Evolutionary conservation across 352 stramenopile species (phyloP).

Genomic region (Phytophthora cajani): DNA sequence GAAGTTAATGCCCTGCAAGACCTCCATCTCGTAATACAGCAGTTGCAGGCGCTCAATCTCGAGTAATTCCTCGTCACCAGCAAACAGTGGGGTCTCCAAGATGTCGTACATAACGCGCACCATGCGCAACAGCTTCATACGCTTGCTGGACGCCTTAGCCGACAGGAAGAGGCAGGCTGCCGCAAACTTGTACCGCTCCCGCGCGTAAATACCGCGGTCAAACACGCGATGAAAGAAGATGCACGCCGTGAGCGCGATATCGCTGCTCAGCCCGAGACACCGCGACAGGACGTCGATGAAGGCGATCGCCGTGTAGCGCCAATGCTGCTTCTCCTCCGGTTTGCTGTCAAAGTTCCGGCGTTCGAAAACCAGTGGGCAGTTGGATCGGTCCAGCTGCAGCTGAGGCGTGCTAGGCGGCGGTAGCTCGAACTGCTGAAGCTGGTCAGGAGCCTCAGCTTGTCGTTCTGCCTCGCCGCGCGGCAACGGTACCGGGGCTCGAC

Average conservation of each 20-base stretch:
- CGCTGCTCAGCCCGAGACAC: constrained; percentile 67
- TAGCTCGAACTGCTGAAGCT: constrained; percentile 79
- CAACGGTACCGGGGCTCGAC: constrained; percentile 54
- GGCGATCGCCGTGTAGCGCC: constrained; percentile 78
- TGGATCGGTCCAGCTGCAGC: constrained; percentile 75
- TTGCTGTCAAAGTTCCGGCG: constrained; percentile 59
- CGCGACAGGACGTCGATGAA: constrained; percentile 84
- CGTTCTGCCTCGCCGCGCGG: constrained; percentile 72
- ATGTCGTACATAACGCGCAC: constrained; percentile 88
- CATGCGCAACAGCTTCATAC: constrained; percentile 89
- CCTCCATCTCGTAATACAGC: constrained; percentile 87
- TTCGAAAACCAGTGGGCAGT: constrained; percentile 80
- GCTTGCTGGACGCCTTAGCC: constrained; percentile 85
- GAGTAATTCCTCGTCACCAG: constrained; percentile 84
- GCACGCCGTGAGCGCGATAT: constrained; percentile 77
- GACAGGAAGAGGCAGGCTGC: constrained; percentile 84
- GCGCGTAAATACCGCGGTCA: constrained; percentile 80
- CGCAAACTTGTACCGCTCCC: constrained; percentile 84
- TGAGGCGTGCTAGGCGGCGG: constrained; percentile 48
- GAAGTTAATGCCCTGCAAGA: constrained; percentile 83
- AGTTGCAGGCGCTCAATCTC: constrained; percentile 86
- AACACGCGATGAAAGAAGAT: constrained; percentile 86
- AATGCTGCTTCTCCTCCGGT: constrained; percentile 82
- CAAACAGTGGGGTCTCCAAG: constrained; percentile 70
- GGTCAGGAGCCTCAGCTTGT: constrained; percentile 68